Evolutionary conservation across 176 grass and related monocot genomes (phyloP), one percentile per base, ranked within the genome.

Genomic region (Triticum urartu): DNA sequence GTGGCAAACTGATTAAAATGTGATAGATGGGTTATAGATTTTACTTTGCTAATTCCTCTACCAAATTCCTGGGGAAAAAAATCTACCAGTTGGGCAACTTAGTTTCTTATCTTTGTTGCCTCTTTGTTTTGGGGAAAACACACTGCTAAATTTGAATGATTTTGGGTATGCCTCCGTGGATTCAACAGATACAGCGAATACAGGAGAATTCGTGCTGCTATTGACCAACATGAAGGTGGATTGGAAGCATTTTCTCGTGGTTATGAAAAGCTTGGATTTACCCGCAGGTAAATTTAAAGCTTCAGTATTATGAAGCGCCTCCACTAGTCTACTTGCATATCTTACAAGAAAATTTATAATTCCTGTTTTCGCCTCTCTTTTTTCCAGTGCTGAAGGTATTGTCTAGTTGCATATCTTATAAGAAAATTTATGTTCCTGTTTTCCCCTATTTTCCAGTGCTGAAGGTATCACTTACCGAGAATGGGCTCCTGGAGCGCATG

Each of bases 201-300:
- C 86, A 94, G 69, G 82, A 95, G 89, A 89, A 61, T 98, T 82
- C 92, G 91, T 72, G 72, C 84, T 12, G 88, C 86, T 40, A 98
- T 98, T 88, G 96, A 98, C 69, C 75, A 94, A 75, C 20, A 92
- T 86, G 96, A 95, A 94, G 96, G 96, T 89, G 93, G 96, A n/a
- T 85, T 98, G 78, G 96, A 95, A 88, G 91, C 84, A 81, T 98
- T 98, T 87, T 98, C 96, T 65, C 91, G 96, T 91, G 96, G 96
- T 83, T 98, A 98, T 54, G 96, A 98, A 88, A 98, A 94, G 52
- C 65, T 98, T 78, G 96, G 96, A 47, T 98, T 98, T 68, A 86
- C 84, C 61, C 84, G 91, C 70, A 95, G 86, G 96, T 95, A 84
- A 66, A 59, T 24, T 80, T 92, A 36, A 70, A 62, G 38, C n/a